Evolutionary conservation across 202 grass and related monocot genomes (phyloP).

Genomic region (Schoenoplectus triqueter): DNA sequence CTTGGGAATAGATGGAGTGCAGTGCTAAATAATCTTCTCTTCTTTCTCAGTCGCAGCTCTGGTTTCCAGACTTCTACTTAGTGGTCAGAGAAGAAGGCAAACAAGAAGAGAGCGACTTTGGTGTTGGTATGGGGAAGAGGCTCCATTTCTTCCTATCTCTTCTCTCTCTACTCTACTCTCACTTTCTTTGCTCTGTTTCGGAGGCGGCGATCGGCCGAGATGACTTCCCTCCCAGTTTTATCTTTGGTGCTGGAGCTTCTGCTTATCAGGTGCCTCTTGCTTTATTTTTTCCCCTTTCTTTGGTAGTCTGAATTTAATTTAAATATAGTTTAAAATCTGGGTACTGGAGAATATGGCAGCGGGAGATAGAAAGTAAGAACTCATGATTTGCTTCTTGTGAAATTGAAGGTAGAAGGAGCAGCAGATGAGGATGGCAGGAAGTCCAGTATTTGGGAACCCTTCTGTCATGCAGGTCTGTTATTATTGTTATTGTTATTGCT

Average conservation of each 20-base stretch:
- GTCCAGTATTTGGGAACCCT: conserved; percentile 61
- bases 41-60: not conserved
- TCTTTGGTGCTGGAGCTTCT: conserved; percentile 65
- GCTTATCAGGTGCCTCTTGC: conserved; percentile 59
- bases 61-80: not conserved
- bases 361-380: not conserved
- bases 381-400: conserved; percentile 9
- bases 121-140: conserved; percentile 2
- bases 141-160: not conserved
- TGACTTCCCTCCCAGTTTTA: conserved; percentile 59
- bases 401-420: conserved; percentile 69
- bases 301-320: not conserved
- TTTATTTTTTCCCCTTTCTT: not conserved
- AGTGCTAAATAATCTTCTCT: no score
- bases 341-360: not conserved
- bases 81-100: not conserved
- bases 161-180: not conserved
- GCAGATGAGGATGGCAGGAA: conserved; percentile 63
- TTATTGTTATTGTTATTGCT: not conserved
- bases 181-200: conserved; percentile 11
- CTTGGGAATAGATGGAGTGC: no score
- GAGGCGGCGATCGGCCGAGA: conserved; percentile 43
- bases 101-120: not conserved
- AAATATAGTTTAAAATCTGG: not conserved
- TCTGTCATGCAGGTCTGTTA: conserved; percentile 51